Base-by-base conservation (phyloP, 1,284 basidiomycete species). In the Moesziomyces sp. region DNA sequence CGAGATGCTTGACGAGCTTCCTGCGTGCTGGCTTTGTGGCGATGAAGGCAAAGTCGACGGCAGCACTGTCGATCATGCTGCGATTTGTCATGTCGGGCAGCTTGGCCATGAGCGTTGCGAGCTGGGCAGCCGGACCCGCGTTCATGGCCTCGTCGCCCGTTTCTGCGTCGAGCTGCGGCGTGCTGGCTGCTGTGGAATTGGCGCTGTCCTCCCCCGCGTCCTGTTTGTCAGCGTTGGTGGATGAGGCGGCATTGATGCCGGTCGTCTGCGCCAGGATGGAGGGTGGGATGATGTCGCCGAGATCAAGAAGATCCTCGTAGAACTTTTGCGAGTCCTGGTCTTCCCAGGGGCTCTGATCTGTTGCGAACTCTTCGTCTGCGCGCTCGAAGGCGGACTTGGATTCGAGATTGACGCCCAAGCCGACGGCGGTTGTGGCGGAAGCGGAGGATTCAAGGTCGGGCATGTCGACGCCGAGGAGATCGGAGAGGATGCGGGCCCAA, bases 261-360 rank as follows among this genome's bases (percentile, higher is more conserved):
- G 64, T 58, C 3, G 64, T 60, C 50, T 63, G 52, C 4, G 94
- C 94, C 18, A 99, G 87, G 23, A 98, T 88, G 42, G 90, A 90
- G 51, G 89, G 90, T 0, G 97, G 97, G 0, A 98, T 93, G 62
- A 94, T 92, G 66, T 96, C 93, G 65, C 91, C 91, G 46, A 99
- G 85, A 82, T 99, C 96, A 55, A 93, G 89, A 35, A 97, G 87
- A 70, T 98, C 94, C 83, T 98, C 95, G 82, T 92, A 99, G 85
- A 97, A 99, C 52, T 91, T 88, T 44, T 92, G 88, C 83, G 98
- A 94, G 85, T 99, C 97, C 71, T 99, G 97, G 79, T 99, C 97
- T 83, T 95, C 93, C 97, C 97, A 99, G 80, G 97, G 78, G 48
- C 79, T 78, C 49, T 73, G 96, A 3, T 93, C 92, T 3, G 91